Conservation (phyloP, 2,329 filamentous ascomycete genomes). For the Pseudocercospora cruenta region DNA sequence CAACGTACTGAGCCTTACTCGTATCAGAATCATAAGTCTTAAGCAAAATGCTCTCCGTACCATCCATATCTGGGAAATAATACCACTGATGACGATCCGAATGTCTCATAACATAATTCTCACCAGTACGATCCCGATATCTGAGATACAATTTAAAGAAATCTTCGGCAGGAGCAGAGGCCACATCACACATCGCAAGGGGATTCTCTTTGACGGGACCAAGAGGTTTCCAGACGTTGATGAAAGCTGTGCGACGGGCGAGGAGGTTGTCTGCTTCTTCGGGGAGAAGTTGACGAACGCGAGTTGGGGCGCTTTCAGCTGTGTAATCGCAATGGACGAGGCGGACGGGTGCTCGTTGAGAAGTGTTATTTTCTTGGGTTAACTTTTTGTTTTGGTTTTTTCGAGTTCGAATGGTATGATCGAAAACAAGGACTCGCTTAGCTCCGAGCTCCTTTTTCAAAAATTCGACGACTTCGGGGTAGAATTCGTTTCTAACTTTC, state of each 20-base stretch:
- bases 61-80: slow-evolving; percentile 45
- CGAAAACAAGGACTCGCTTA: slow-evolving; percentile 52
- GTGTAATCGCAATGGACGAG: slow-evolving; percentile 59
- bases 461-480: slow-evolving; percentile 52
- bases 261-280: slow-evolving; percentile 49
- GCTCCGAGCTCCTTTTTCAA: slow-evolving; percentile 51
- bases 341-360: slow-evolving; percentile 51
- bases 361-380: slow-evolving; percentile 41
- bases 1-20: slow-evolving; percentile 42
- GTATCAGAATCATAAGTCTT: slow-evolving; percentile 46
- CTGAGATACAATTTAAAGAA: slow-evolving; percentile 48
- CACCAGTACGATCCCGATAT: slow-evolving; percentile 45
- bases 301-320: slow-evolving; percentile 47
- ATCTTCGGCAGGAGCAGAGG: slow-evolving; percentile 41
- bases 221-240: slow-evolving; percentile 58
- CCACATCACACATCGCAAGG: slow-evolving; percentile 47
- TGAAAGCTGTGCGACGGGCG: slow-evolving; percentile 51
- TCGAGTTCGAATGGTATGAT: slow-evolving; percentile 53
- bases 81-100: slow-evolving; percentile 44
- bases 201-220: slow-evolving; percentile 46
- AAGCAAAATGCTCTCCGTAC: slow-evolving; percentile 43
- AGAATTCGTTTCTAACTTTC: slow-evolving; percentile 47
- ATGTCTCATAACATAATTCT: slow-evolving; percentile 47
- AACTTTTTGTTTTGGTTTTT: slow-evolving; percentile 39
- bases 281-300: slow-evolving; percentile 50